A percentile compares a stretch with the other conserved stretches of the same genome.
Evolutionary conservation across 2,329 filamentous ascomycete genomes (phyloP).

Genomic region (Diaporthe batatas): DNA sequence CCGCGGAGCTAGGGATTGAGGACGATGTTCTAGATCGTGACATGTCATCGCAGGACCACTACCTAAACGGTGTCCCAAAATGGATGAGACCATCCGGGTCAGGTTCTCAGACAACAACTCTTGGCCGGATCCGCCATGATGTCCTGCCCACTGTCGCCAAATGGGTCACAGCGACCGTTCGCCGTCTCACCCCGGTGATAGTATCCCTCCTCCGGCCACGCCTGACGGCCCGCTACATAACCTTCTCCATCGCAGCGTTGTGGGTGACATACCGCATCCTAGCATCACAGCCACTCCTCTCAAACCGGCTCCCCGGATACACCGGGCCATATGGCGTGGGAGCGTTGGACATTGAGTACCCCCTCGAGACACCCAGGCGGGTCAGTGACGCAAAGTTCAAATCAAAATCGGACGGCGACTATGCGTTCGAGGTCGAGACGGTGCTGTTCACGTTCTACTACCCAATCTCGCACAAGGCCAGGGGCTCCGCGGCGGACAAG

Average conservation of each 20-base stretch:
- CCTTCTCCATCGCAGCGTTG: constrained; percentile 20
- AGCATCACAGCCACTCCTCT: constrained; percentile 17
- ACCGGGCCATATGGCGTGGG: constrained; percentile 40
- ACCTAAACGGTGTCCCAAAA: constrained; percentile 33
- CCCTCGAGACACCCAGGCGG: constrained; percentile 25
- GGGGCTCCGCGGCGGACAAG: neutral
- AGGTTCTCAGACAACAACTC: neutral
- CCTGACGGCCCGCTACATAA: constrained; percentile 34
- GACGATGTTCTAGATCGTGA: constrained; percentile 31
- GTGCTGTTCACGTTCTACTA: constrained; percentile 43
- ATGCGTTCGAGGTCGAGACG: constrained; percentile 41
- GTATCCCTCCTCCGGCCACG: constrained; percentile 33
- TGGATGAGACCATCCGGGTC: constrained; percentile 37
- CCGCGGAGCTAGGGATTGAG: constrained; percentile 32
- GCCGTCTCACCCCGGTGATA: neutral
- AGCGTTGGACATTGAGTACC: constrained; percentile 37
- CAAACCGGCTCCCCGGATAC: constrained; percentile 29
- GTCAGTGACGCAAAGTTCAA: constrained; percentile 31
- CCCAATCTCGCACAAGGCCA: constrained; percentile 13
- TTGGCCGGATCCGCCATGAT: neutral
- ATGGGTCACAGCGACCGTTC: neutral
- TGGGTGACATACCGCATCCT: constrained; percentile 31
- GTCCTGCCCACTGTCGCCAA: neutral
- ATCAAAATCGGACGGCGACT: constrained; percentile 19
- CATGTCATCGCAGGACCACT: constrained; percentile 6